Evolutionary conservation across 495 filamentous ascomycete species (phyloP), one percentile per base, ranked within the genome.

Genomic region (Terfezia boudieri): DNA sequence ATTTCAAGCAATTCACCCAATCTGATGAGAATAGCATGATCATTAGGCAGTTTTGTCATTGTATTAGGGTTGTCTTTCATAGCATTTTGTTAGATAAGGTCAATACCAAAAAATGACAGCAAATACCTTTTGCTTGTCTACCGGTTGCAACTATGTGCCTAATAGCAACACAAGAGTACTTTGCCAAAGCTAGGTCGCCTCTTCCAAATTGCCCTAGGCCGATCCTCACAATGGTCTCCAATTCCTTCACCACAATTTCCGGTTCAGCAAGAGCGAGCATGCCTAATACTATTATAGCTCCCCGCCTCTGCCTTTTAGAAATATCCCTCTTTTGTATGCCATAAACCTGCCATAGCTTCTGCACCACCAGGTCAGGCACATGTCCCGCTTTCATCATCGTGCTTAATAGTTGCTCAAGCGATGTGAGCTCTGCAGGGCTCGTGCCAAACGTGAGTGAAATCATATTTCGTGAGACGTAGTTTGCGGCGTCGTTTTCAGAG

Each of bases 401-500:
- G 60, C 83, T 85, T 5, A 96, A 69, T 16, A 99, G 73, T 69
- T 96, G 90, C 64, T 96, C 90, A 17, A 99, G 72, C 38, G 86
- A 94, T 3, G 90, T 99, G 36, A 96, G 72, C 63, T 99, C 90
- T 1, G 90, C 90, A 4, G 87, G 83, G 0, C 87, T 93, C 5
- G 87, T 84, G 14, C 87, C 89, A 66, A 94, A 95, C 0, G 90
- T 99, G 57, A 99, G 70, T 69, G 84, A 93, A 67, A 96, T 95
- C 92, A 99, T 96, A 69, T 95, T 96, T 51, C 88, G 77, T 37
- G 89, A 89, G 61, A 99, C 84, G 61, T 88, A 96, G 67, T 90
- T 96, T 23, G 90, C 90, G 9, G 86, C 77, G 65, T 96, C 90
- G 61, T 95, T 96, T 8, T 77, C 73, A 22, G 70, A 83, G 68